These are phyloP conservation scores for Vitis rotundifolia DNA, from an alignment of 164 flowering plant genomes.

Conservation along the genomic window DNA sequence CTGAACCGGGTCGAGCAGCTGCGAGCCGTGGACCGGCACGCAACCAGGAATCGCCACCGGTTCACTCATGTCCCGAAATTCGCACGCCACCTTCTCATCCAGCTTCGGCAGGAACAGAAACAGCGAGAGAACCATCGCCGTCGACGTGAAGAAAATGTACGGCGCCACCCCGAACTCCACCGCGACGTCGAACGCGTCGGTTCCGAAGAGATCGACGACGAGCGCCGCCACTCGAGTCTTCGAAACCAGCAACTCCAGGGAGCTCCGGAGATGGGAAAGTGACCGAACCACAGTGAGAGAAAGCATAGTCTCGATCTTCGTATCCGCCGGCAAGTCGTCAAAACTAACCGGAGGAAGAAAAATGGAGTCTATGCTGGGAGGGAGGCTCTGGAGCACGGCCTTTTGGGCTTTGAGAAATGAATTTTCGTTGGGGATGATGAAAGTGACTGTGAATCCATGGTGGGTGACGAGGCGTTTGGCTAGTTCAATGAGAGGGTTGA, in stretches of 20 bases:
- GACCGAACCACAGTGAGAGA: slow-evolving; percentile 44
- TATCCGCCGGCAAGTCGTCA: slow-evolving; percentile 26
- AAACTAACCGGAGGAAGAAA: slow-evolving; percentile 42
- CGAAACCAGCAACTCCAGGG: slow-evolving; percentile 1
- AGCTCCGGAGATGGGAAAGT: slow-evolving; percentile 29
- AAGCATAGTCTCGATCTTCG: slow-evolving; percentile 31
- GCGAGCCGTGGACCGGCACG: slow-evolving; percentile 46
- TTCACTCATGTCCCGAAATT: slow-evolving; percentile 39
- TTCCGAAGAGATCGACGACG: slow-evolving; percentile 56
- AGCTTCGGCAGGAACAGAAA: slow-evolving; percentile 42
- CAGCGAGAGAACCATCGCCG: slow-evolving; percentile 42
- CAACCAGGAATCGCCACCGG: slow-evolving; percentile 57
- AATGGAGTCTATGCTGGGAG: slow-evolving; percentile 16
- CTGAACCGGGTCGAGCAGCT: slow-evolving; percentile 49
- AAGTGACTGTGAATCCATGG: slow-evolving; percentile 38
- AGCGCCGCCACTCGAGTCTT: slow-evolving; percentile 22
- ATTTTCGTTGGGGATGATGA: slow-evolving; percentile 37
- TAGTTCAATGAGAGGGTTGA: slow-evolving; percentile 33
- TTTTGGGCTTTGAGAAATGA: slow-evolving; percentile 31
- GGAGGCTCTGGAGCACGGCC: slow-evolving; percentile 32
- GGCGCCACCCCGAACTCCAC: slow-evolving; percentile 31
- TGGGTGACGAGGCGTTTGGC: slow-evolving; percentile 30
- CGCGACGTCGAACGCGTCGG: slow-evolving; percentile 50
- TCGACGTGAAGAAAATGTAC: slow-evolving; percentile 49
- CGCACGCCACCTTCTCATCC: slow-evolving; percentile 32